These are phyloP conservation scores for Solanum acaule DNA, from an alignment of 257 asterid genomes.

Conservation along the genomic window DNA sequence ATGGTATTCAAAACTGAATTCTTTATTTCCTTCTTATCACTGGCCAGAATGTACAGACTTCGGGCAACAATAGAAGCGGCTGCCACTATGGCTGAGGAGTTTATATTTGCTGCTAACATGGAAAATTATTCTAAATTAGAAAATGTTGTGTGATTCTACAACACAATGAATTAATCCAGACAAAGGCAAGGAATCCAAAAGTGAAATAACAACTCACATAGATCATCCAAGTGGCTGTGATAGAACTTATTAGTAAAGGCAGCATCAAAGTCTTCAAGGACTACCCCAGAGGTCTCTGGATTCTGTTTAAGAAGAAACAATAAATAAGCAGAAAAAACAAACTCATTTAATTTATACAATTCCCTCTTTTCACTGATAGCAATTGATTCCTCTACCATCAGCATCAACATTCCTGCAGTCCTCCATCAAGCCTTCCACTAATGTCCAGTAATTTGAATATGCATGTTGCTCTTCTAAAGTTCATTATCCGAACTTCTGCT, in stretches of 20 bases:
- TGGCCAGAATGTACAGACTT: slow-evolving; percentile 69
- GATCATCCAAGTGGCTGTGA: slow-evolving; percentile 92
- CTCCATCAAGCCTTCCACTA: background rate
- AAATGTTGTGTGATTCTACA: background rate
- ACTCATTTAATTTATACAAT: background rate
- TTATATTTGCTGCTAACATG: slow-evolving; percentile 71
- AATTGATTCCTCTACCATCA: background rate
- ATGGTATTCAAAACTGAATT: slow-evolving; percentile 33
- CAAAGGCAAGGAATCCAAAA: slow-evolving; percentile 1
- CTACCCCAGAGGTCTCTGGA: slow-evolving; percentile 70
- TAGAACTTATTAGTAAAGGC: slow-evolving; percentile 75
- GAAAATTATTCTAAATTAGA: slow-evolving; percentile 5
- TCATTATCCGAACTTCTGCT: background rate
- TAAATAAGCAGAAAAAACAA: background rate
- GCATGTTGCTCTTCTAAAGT: background rate
- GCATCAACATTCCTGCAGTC: background rate
- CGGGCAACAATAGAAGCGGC: slow-evolving; percentile 95
- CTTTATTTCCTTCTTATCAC: slow-evolving; percentile 33
- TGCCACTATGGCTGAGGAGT: slow-evolving; percentile 70
- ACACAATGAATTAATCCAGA: background rate
- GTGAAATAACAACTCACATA: slow-evolving; percentile 48
- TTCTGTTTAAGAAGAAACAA: slow-evolving; percentile 41
- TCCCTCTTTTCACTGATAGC: background rate
- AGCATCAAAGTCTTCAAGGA: slow-evolving; percentile 89
- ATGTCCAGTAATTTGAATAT: background rate